Evolutionary conservation across 129 eudicot genomes (phyloP), one percentile per base, ranked within the genome.

Genomic region (Saussurea involucrata): DNA sequence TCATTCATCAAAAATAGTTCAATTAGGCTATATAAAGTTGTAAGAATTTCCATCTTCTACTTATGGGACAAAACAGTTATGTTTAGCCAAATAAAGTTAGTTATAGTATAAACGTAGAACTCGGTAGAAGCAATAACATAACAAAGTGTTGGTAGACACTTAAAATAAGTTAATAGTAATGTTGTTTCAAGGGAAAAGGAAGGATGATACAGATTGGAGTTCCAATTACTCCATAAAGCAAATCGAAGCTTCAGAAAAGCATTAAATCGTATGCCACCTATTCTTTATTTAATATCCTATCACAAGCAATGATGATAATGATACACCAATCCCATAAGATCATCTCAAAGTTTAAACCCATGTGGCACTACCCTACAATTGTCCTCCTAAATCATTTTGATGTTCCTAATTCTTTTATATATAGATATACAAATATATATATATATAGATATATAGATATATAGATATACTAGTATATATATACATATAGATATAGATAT

Each of bases 281-380:
- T 57, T 74, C 40, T 80, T 65, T 72, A 80, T 72, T 73, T 80
- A 27, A 66, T 33, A 66, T 80, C 64, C 46, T 72, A 75, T 80
- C 75, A 67, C 80, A 55, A 74, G 75, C 46, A 80, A 80, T 80
- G 84, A 80, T 80, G 75, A 80, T 80, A 55, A 57, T 55, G 80
- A 80, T 74, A 68, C 80, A 80, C 80, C 27, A 67, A 69, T 18
- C 80, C 75, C 75, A 80, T 80, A 53, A 29, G 84, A 80, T 80
- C 84, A 42, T 8, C 71, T 60, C 75, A 66, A 73, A 74, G 80
- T 57, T 58, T 74, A 66, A 53, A 64, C 70, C 84, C 84, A 80
- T 80, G 84, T 80, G 84, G 74, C 53, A 49, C 24, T 80, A 80
- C 79, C 84, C 84, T 80, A 80, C 84, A 78, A 55, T 66, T 74